Base-by-base conservation (phyloP, 345 rosid species). In the Syzygium aqueum region DNA sequence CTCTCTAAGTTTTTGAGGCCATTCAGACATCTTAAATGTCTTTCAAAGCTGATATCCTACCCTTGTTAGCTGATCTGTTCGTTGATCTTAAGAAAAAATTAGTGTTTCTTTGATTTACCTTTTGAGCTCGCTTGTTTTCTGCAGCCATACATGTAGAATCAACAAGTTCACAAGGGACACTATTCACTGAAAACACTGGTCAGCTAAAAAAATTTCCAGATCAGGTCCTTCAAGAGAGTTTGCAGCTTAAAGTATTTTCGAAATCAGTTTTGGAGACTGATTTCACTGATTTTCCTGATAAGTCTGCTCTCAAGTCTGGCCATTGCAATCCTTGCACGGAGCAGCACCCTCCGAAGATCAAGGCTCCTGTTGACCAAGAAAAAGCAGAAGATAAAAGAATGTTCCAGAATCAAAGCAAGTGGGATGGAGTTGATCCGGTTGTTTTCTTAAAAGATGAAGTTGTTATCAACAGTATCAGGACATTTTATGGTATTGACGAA, bases 361-460 rank as follows among this genome's bases (percentile, higher is more conserved):
- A 89, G 59, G 87, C 33, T 23, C 82, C 85, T 46, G 90, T 40
- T 63, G 87, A 91, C 46, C 92, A 92, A 92, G 73, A 91, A 43
- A 92, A 90, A 61, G 90, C 77, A 1, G 93, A 91, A 80, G 93
- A 90, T 85, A 95, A 95, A 92, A 92, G 98, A 86, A 95, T 94
- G 91, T 91, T 95, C 91, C 99, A 97, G 89, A 94, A 90, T 61
- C 98, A 96, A 91, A 98, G 98, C 90, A 96, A 91, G 89, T 97
- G 99, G 98, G 95, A 88, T 91, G 99, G 99, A 59, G 94, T 96
- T 57, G 99, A 97, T 87, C 99, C 98, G 12, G 96, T 97, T 88
- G 89, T 94, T 83, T 95, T 96, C 88, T 93, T 97, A 87, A 92
- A 92, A 87, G 99, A 96, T 90, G 97, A 96, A 91, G 84, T 90